Evolutionary conservation across 2,329 filamentous ascomycete species (phyloP), one percentile per base, ranked within the genome.

Genomic region (Cryphonectria naterciae): DNA sequence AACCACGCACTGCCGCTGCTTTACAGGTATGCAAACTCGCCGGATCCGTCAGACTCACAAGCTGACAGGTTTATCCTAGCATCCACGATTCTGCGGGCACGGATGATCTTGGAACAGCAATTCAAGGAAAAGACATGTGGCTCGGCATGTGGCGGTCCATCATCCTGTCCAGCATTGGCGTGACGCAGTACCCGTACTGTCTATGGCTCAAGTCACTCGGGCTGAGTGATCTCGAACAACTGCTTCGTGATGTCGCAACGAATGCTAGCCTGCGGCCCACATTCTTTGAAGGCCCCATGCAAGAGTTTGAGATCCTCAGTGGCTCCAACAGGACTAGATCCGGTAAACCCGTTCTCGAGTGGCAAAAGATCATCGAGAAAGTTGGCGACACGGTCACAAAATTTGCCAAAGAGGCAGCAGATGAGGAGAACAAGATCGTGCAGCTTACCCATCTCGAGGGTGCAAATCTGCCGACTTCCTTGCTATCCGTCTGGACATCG

Each of bases 111-210:
- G 66, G 67, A 22, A 71, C 75, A 79, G 81, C 78, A 76, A 82
- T 70, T 74, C 78, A 73, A 32, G 77, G 77, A 66, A 77, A 78
- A 71, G 71, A 84, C 68, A 87, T 87, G 79, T 91, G 88, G 86
- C 87, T 88, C 1, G 84, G 87, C 8, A 79, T 92, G 65, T 94
- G 92, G 92, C 86, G 87, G 66, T 90, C 90, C 2, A 87, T 93
- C 74, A 87, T 92, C 70, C 81, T 89, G 10, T 93, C 91, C 11
- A 89, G 89, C 70, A 80, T 91, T 60, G 87, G 85, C 35, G 80
- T 83, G 73, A 92, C 91, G 0, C 81, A 88, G 25, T 91, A 89
- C 73, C 91, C 91, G 0, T 94, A 94, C 77, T 92, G 88, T 75
- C 84, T 87, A 52, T 93, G 92, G 79, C 87, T 93, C 69, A 88